A percentile compares a stretch with the other conserved stretches of the same genome.
phyloP scores from a whole-genome alignment of 2,329 filamentous ascomycete genomes.

The Fusarium falciforme region DNA sequence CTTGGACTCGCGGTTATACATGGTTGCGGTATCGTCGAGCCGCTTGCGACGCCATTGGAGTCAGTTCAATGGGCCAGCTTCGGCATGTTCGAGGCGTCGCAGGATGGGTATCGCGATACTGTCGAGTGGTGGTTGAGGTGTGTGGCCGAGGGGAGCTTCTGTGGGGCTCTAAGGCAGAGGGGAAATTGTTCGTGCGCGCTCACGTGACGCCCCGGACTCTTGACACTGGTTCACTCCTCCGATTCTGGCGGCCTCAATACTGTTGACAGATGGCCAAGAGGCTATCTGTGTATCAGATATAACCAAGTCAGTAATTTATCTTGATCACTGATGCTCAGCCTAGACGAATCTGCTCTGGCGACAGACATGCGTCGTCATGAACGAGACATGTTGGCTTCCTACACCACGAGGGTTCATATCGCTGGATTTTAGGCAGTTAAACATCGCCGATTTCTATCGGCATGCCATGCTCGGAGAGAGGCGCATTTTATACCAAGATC shows the following conservation, averaged over 20 bases:
- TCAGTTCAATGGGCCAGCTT: slow-evolving; percentile 21
- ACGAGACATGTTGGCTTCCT: neutral
- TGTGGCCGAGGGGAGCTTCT: slow-evolving; percentile 16
- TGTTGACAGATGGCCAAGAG: neutral
- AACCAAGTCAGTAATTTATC: neutral
- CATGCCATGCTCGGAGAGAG: neutral
- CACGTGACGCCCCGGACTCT: neutral
- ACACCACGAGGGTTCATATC: neutral
- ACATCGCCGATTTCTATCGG: neutral
- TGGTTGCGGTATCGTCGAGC: slow-evolving; percentile 47
- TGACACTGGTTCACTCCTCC: neutral
- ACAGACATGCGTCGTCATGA: neutral
- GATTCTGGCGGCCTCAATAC: neutral
- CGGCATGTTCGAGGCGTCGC: slow-evolving; percentile 26
- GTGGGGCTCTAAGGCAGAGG: slow-evolving; percentile 22
- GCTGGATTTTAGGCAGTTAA: neutral
- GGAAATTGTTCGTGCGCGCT: neutral
- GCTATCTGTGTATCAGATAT: neutral
- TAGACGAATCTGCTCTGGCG: neutral
- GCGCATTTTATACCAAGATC: neutral
- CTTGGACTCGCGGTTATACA: slow-evolving; percentile 66
- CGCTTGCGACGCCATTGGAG: slow-evolving; percentile 49
- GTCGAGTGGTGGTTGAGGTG: slow-evolving; percentile 6
- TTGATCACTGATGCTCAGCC: neutral
- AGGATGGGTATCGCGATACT: neutral